Percentiles rank a stretch among this genome's conserved stretches.
Evolutionary conservation across 805 yeast genomes (phyloP).

Genomic region (Monosporozyma servazzii): DNA sequence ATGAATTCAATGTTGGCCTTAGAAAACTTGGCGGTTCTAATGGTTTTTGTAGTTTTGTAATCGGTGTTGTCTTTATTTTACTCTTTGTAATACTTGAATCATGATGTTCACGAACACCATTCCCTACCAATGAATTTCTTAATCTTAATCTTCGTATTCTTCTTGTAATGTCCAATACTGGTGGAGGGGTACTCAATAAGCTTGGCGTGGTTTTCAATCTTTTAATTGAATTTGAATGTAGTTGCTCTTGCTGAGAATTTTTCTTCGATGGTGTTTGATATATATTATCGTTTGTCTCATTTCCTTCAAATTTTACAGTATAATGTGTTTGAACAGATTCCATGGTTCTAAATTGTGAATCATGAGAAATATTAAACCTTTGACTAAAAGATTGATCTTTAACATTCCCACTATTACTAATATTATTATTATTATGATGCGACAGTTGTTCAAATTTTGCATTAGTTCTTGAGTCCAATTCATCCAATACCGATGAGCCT

Average conservation of each 20-base stretch:
- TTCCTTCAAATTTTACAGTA: slow-evolving; percentile 7
- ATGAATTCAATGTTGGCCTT: slow-evolving; percentile 20
- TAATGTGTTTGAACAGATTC: slow-evolving; percentile 28
- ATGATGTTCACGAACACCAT: neutral
- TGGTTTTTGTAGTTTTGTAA: slow-evolving; percentile 11
- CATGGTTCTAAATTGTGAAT: slow-evolving; percentile 24
- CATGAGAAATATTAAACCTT: slow-evolving; percentile 16
- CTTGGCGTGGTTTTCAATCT: slow-evolving; percentile 5
- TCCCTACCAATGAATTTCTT: slow-evolving; percentile 8
- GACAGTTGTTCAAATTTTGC: slow-evolving; percentile 11
- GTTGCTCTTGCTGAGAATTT: neutral
- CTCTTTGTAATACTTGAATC: neutral
- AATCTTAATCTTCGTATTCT: slow-evolving; percentile 21
- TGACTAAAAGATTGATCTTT: neutral
- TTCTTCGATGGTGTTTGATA: slow-evolving; percentile 8
- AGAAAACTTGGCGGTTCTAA: slow-evolving; percentile 20
- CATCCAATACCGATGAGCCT: slow-evolving; percentile 29
- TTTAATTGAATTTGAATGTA: slow-evolving; percentile 6
- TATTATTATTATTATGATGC: slow-evolving; percentile 1
- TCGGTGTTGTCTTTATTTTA: slow-evolving; percentile 12
- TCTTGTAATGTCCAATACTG: slow-evolving; percentile 21
- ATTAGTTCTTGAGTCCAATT: slow-evolving; percentile 29
- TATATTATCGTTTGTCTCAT: slow-evolving; percentile 1
- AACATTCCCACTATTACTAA: neutral
- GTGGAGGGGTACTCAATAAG: slow-evolving; percentile 5